Conservation (phyloP, 768 basidiomycete species). For the Xanthoconium stramineum region DNA sequence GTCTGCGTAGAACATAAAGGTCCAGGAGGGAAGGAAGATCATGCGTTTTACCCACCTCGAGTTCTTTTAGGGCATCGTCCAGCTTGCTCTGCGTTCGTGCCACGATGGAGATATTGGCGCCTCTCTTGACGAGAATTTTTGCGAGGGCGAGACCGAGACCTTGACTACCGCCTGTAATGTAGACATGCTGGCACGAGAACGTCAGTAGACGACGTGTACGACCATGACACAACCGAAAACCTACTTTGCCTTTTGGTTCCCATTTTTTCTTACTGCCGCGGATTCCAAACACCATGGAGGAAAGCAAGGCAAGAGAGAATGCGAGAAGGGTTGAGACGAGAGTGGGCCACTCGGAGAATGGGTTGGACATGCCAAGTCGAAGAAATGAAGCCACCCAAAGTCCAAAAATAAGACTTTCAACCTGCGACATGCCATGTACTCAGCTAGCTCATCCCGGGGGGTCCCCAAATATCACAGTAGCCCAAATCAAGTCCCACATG, state of each 20-base stretch:
- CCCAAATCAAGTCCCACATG: no score
- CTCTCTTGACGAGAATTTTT: conserved; percentile 56
- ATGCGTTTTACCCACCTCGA: conserved; percentile 56
- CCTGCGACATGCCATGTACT: no score
- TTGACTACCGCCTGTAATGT: conserved; percentile 79
- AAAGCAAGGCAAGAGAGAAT: no score
- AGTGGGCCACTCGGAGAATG: background rate
- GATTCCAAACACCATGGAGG: no score
- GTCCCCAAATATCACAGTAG: no score
- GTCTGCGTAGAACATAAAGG: conserved; percentile 34
- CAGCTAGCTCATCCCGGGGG: no score
- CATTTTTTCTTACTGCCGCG: conserved; percentile 34
- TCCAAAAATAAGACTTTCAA: no score
- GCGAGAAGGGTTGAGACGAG: no score
- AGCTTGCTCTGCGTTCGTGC: conserved; percentile 59
- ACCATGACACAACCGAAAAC: background rate
- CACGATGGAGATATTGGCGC: conserved; percentile 84
- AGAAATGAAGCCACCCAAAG: no score
- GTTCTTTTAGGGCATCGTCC: conserved; percentile 50
- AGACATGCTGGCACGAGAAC: conserved; percentile 58
- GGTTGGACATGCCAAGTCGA: background rate
- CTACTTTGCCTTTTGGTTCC: conserved; percentile 47
- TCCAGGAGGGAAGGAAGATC: background rate
- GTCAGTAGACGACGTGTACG: background rate
- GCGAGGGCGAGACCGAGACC: conserved; percentile 81